Evolutionary conservation across 768 basidiomycete species (phyloP), one percentile per base, ranked within the genome.

Genomic region (Leccinum imitatum): DNA sequence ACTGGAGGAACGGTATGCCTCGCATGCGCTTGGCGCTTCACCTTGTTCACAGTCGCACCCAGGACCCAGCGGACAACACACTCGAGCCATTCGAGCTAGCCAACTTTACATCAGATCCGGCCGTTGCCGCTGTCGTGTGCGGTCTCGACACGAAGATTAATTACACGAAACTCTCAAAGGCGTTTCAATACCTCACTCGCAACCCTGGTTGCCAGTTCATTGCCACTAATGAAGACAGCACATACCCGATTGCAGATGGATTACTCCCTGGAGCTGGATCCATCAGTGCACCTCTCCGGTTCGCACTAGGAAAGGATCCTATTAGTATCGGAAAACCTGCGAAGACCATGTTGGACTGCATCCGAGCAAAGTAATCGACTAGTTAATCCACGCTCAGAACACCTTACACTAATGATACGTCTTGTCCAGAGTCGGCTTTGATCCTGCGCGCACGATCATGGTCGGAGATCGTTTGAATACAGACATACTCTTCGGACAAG

Each of bases 391-490:
- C 11, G 6, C 27, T 8, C 23, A 11, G 54, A 60, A 25, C 11
- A 31, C 19, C 23, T 39, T 31, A 48, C 31, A 37, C 54, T 46
- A 66, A 64, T 68, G 50, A 61, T 60, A 27, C 47, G n/a, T 11
- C 10, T 33, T 46, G 50, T 13, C 9, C 51, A 97, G 95, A 74
- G 86, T 95, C 65, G 72, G 90, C 51, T 95, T 93, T 71, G 90
- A 98, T 74, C 92, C 92, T 47, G 77, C 81, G 61, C 80, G 87
- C 55, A 95, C 95, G 15, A 86, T 98, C 71, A 98, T 99, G 93
- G 81, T 98, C 50, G 96, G 96, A 46, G 96, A 99, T 76, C 85
- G 96, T 61, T 81, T 99, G 64, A 90, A 92, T 72, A 98, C 97
- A 6, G 96, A 99, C 75, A 98, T 99, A 66, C 76, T 90, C 54